These are phyloP conservation scores for Hemisphaericaspora lyxosophila DNA, from an alignment of 1,139 yeast genomes.

Conservation along the genomic window DNA sequence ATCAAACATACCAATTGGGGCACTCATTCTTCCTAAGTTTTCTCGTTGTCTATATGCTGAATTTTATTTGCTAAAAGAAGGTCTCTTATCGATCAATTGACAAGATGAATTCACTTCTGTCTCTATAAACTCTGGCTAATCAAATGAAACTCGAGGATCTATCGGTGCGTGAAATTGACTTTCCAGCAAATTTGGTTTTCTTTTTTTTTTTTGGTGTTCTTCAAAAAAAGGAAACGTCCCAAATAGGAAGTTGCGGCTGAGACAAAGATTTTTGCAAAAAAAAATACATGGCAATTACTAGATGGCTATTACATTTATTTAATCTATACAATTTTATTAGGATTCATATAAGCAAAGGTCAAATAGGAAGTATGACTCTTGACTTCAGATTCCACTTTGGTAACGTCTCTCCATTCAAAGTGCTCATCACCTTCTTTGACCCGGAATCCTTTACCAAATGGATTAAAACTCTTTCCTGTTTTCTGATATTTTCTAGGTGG, in stretches of 20 bases:
- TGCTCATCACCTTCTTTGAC: constrained; percentile 82
- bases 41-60: not conserved
- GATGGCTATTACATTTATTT: not conserved
- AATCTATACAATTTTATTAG: constrained; percentile 5
- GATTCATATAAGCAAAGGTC: constrained; percentile 69
- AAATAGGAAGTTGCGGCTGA: constrained; percentile 3
- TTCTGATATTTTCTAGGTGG: constrained; percentile 26
- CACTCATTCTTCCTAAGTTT: constrained; percentile 30
- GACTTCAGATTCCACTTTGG: constrained; percentile 79
- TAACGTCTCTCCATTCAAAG: constrained; percentile 78
- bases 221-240: not conserved
- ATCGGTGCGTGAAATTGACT: too few relatives aligned
- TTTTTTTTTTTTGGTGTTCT: too few relatives aligned
- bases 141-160: too few relatives aligned
- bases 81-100: not conserved
- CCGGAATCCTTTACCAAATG: constrained; percentile 83
- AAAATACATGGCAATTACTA: too few relatives aligned
- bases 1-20: constrained; percentile 58
- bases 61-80: not conserved
- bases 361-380: constrained; percentile 93
- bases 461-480: constrained; percentile 67
- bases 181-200: too few relatives aligned
- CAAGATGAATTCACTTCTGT: not conserved
- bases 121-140: not conserved
- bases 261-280: not conserved